Percentiles rank a stretch among this genome's conserved stretches.
Evolutionary conservation across 2,329 filamentous ascomycete genomes (phyloP).

Genomic region (Colletotrichum costaricense): DNA sequence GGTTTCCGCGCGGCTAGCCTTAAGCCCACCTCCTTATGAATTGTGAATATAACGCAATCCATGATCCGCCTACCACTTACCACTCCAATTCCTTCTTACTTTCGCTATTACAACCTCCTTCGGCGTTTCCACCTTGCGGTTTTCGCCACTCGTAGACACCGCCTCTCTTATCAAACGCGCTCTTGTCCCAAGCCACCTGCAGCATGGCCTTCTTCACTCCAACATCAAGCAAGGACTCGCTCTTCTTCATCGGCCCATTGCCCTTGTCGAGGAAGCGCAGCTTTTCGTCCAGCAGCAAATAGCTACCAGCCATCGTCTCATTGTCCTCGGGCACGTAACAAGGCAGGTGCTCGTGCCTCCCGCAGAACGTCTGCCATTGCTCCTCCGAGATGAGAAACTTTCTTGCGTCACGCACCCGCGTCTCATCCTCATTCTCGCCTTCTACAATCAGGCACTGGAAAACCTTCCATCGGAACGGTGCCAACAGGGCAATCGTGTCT

Average conservation of each 20-base stretch:
- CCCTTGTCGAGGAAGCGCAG: slow-evolving; percentile 61
- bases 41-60: background rate
- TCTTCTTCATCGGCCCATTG: slow-evolving; percentile 43
- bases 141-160: slow-evolving; percentile 62
- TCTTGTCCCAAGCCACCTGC: slow-evolving; percentile 58
- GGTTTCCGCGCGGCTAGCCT: no score
- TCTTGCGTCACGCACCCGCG: slow-evolving; percentile 52
- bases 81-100: background rate
- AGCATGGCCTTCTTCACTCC: slow-evolving; percentile 57
- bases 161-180: slow-evolving; percentile 55
- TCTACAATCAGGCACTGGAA: slow-evolving; percentile 65
- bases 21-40: no score
- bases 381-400: slow-evolving; percentile 58
- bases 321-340: slow-evolving; percentile 63
- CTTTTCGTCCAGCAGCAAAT: slow-evolving; percentile 64
- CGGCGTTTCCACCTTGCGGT: background rate
- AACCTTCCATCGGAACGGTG: slow-evolving; percentile 65
- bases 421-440: slow-evolving; percentile 62
- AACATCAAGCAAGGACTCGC: slow-evolving; percentile 54
- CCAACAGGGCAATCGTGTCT: slow-evolving; percentile 48
- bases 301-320: slow-evolving; percentile 60
- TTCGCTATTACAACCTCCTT: background rate
- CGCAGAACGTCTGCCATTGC: slow-evolving; percentile 58
- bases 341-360: slow-evolving; percentile 51
- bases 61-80: background rate